A percentile compares a stretch with the other conserved stretches of the same genome.
phyloP scores from a whole-genome alignment of 306 rosid genomes.

The Trifolium dubium region DNA sequence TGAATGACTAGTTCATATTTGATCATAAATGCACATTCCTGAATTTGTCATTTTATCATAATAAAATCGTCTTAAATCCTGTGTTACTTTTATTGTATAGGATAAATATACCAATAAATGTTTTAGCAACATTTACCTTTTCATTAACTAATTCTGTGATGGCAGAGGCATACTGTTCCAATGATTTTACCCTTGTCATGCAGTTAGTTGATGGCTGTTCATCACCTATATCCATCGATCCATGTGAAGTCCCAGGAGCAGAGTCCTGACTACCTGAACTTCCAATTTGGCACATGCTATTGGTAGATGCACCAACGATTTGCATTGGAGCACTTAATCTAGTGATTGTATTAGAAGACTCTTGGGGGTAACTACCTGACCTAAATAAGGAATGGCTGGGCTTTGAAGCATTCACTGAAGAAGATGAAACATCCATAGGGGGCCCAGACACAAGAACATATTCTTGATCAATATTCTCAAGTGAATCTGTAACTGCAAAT shows the following conservation, averaged over 20 bases:
- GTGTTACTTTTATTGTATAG: not conserved
- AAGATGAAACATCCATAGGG: slow-evolving; percentile 70
- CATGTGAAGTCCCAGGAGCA: slow-evolving; percentile 86
- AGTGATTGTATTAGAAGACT: slow-evolving; percentile 51
- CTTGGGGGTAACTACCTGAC: slow-evolving; percentile 62
- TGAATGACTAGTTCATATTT: slow-evolving; percentile 17
- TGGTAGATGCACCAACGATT: slow-evolving; percentile 60
- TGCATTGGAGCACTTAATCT: slow-evolving; percentile 81
- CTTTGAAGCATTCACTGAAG: slow-evolving; percentile 66
- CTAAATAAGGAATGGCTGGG: slow-evolving; percentile 61
- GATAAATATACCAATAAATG: slow-evolving; percentile 21
- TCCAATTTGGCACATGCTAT: slow-evolving; percentile 64
- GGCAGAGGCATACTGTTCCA: slow-evolving; percentile 81
- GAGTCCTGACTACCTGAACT: slow-evolving; percentile 90
- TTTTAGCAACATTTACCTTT: slow-evolving; percentile 58
- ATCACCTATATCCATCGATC: slow-evolving; percentile 78
- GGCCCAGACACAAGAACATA: slow-evolving; percentile 94
- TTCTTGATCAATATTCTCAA: slow-evolving; percentile 90
- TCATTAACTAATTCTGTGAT: slow-evolving; percentile 80
- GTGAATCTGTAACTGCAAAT: slow-evolving; percentile 69
- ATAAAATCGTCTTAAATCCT: too few species aligned
- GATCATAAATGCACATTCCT: slow-evolving; percentile 15
- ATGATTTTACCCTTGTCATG: slow-evolving; percentile 77
- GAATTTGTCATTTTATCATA: not conserved
- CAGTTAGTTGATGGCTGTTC: slow-evolving; percentile 88